These are phyloP conservation scores for Talaromyces sp. DNA, from an alignment of 2,329 filamentous ascomycete genomes.

Conservation along the genomic window DNA sequence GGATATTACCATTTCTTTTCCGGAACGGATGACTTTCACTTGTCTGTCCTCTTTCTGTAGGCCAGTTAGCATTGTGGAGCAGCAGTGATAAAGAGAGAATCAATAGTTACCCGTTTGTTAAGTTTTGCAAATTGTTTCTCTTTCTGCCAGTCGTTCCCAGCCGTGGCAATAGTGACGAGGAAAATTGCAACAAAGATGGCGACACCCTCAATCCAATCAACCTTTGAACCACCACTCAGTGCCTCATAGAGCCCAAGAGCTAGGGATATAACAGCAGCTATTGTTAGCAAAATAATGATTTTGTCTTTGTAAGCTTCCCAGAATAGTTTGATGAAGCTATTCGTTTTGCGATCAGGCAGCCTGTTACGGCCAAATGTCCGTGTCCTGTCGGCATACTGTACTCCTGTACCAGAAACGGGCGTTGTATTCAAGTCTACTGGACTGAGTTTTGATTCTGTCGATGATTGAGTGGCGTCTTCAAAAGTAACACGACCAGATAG, in stretches of 20 bases:
- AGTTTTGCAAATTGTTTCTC: conserved; percentile 60
- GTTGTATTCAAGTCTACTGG: conserved; percentile 14
- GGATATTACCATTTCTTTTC: conserved; percentile 57
- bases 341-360: conserved; percentile 58
- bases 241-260: conserved; percentile 65
- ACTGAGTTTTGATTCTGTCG: conserved; percentile 1
- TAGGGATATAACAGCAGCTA: conserved; percentile 62
- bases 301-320: conserved; percentile 71
- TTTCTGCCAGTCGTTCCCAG: conserved; percentile 63
- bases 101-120: conserved; percentile 41
- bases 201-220: conserved; percentile 64
- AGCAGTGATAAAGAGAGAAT: background rate
- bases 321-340: conserved; percentile 53
- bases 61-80: conserved; percentile 1
- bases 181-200: conserved; percentile 61
- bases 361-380: conserved; percentile 56
- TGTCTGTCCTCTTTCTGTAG: conserved; percentile 57
- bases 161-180: conserved; percentile 59
- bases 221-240: conserved; percentile 43
- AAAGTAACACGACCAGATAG: conserved; percentile 65
- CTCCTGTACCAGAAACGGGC: background rate
- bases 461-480: conserved; percentile 54
- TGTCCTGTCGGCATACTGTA: conserved; percentile 51
- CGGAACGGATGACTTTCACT: conserved; percentile 62
- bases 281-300: conserved; percentile 63